phyloP scores from a whole-genome alignment of 441 rosid genomes.

The Erysimum cheiri region DNA sequence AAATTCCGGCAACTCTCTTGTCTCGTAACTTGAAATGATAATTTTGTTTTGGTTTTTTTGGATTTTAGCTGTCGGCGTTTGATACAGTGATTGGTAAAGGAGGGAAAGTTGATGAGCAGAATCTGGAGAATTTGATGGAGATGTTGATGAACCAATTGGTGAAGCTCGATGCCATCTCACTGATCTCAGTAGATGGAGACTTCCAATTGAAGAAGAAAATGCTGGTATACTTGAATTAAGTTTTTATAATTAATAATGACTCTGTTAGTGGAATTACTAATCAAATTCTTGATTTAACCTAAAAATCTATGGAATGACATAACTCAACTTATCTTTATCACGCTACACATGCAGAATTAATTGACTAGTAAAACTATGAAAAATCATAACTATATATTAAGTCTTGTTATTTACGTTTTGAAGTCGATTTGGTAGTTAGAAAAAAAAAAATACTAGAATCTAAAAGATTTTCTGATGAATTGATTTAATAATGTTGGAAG shows the following conservation, averaged over 20 bases:
- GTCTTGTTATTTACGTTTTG: neutral
- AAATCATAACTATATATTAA: no score
- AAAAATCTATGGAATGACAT: neutral
- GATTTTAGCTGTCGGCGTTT: conserved; percentile 68
- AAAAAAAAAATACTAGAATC: no score
- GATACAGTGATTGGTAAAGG: conserved; percentile 74
- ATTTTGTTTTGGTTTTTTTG: conserved; percentile 9
- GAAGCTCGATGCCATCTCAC: conserved; percentile 85
- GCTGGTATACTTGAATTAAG: conserved; percentile 54
- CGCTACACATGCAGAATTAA: neutral
- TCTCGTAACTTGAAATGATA: neutral
- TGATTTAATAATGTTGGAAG: conserved; percentile 43
- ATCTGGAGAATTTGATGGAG: conserved; percentile 69
- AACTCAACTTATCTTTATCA: neutral
- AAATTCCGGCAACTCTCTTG: neutral
- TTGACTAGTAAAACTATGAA: no score
- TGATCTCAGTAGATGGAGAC: conserved; percentile 78
- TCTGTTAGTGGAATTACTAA: neutral
- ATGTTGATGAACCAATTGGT: conserved; percentile 87
- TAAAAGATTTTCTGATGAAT: conserved; percentile 9
- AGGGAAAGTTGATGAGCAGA: conserved; percentile 79
- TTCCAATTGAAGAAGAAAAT: conserved; percentile 81
- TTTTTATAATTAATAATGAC: neutral
- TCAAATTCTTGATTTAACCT: neutral
- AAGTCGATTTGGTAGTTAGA: neutral